A percentile compares a stretch with the other conserved stretches of the same genome.
Evolutionary conservation across 23 red algal genomes (phyloP).

Genomic region (Agarophyton chilense): DNA sequence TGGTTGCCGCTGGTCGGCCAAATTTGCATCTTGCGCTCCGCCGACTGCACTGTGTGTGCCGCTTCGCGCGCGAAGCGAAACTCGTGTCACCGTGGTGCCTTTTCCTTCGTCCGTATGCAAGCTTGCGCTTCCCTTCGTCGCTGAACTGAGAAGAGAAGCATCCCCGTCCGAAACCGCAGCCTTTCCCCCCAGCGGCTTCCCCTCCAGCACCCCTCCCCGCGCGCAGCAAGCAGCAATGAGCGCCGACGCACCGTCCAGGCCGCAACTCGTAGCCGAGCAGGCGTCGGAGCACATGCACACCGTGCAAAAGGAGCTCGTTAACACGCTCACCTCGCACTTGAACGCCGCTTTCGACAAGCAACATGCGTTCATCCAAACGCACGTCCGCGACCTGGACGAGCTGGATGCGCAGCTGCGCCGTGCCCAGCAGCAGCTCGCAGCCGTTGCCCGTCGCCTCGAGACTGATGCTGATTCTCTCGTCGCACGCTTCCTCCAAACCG

Average conservation of each 20-base stretch:
- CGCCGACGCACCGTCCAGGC: background rate
- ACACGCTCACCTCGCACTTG: background rate
- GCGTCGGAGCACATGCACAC: background rate
- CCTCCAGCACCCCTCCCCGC: background rate
- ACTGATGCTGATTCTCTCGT: background rate
- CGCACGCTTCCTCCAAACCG: background rate
- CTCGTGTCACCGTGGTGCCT: too few relatives aligned
- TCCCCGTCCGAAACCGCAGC: too few relatives aligned
- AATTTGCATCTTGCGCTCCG: too few relatives aligned
- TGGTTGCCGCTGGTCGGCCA: too few relatives aligned
- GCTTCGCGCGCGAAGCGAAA: too few relatives aligned
- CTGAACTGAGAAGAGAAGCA: too few relatives aligned
- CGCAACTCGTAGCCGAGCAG: constrained; percentile 2
- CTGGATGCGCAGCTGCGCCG: background rate
- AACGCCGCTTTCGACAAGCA: background rate
- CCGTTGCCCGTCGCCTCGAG: background rate
- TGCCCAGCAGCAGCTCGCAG: background rate
- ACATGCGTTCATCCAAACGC: background rate
- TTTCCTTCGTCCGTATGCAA: too few relatives aligned
- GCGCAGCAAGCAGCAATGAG: background rate
- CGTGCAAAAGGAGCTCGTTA: background rate
- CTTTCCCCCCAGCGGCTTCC: too few relatives aligned
- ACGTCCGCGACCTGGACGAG: background rate
- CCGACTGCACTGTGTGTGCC: background rate
- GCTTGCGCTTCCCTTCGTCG: too few relatives aligned